Percentiles rank a stretch among this genome's conserved stretches.
Conservation (phyloP, 306 rosid species). For the Sphenostylis stenocarpa region DNA sequence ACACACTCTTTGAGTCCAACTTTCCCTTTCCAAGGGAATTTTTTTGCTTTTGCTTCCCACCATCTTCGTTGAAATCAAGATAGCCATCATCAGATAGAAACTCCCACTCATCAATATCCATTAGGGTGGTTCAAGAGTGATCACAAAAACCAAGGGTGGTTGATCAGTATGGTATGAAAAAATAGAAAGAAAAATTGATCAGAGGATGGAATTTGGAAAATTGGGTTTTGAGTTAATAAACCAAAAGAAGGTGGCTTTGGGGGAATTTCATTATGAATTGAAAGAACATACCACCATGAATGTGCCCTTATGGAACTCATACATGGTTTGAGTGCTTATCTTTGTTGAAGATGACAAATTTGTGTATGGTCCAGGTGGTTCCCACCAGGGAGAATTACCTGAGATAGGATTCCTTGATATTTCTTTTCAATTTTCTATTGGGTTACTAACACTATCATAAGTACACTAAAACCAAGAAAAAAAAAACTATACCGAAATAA, state of each 20-base stretch:
- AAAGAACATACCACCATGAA: constrained; percentile 14
- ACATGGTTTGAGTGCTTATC: constrained; percentile 40
- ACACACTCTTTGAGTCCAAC: constrained; percentile 38
- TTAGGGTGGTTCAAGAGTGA: constrained; percentile 20
- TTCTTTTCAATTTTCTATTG: constrained; percentile 20
- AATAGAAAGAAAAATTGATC: not conserved
- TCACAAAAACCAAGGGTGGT: not conserved
- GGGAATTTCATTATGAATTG: constrained; percentile 24
- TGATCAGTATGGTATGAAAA: not conserved
- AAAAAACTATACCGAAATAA: not conserved
- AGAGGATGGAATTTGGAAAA: not conserved
- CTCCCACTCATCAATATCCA: constrained; percentile 93
- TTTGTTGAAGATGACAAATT: constrained; percentile 34
- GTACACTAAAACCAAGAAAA: not conserved
- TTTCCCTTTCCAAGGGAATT: constrained; percentile 25
- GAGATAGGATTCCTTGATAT: not conserved
- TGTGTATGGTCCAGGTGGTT: constrained; percentile 38
- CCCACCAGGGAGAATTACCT: constrained; percentile 41
- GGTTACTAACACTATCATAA: not conserved
- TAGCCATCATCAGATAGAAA: constrained; percentile 62
- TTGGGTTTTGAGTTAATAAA: constrained; percentile 29
- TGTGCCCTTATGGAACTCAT: constrained; percentile 28
- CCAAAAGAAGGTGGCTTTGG: constrained; percentile 39
- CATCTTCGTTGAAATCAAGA: constrained; percentile 59
- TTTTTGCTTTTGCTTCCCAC: constrained; percentile 17